phyloP scores from a whole-genome alignment of 352 stramenopile species.

The Aphanomyces stellatus region DNA sequence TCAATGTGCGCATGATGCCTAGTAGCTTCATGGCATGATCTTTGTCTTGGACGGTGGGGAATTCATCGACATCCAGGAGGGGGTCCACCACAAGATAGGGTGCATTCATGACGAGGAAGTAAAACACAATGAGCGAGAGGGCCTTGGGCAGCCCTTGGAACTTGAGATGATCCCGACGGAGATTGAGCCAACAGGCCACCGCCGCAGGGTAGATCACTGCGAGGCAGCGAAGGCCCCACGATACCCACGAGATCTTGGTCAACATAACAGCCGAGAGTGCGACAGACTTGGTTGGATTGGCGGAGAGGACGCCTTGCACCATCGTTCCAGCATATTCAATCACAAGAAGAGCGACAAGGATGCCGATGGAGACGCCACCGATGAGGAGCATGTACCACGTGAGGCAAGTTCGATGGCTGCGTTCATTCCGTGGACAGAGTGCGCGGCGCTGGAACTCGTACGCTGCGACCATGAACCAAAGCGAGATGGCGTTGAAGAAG shows the following conservation, averaged over 20 bases:
- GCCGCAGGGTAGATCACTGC: neutral
- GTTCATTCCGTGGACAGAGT: neutral
- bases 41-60: neutral
- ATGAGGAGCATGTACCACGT: neutral
- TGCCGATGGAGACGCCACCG: neutral
- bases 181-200: neutral
- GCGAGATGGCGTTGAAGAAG: neutral
- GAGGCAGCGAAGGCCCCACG: slow-evolving; percentile 1
- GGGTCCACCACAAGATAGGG: neutral
- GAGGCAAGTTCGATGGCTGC: neutral
- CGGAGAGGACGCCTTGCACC: neutral
- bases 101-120: neutral
- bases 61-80: too few species aligned
- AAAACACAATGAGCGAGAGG: neutral
- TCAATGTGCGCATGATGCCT: neutral
- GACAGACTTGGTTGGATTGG: too few species aligned
- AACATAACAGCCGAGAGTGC: neutral
- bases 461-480: neutral
- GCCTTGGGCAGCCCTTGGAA: neutral
- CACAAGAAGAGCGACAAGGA: neutral
- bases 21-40: neutral
- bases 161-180: neutral
- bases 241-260: neutral
- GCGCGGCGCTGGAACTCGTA: neutral
- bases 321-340: neutral